These are phyloP conservation scores for Trichoderma sp. DNA, from an alignment of 2,329 filamentous ascomycete species.

Conservation along the genomic window DNA sequence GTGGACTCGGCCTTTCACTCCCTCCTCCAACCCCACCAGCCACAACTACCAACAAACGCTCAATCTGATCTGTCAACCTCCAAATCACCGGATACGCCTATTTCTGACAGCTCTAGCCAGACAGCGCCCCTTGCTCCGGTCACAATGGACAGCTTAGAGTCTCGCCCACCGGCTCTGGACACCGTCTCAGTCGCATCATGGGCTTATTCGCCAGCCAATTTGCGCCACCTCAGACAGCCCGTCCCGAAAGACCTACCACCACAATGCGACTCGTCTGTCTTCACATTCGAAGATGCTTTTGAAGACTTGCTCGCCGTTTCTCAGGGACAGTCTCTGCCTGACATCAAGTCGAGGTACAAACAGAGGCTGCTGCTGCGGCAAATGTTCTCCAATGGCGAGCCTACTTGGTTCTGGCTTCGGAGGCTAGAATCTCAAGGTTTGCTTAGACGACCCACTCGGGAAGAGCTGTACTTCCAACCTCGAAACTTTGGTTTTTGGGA, in stretches of 20 bases:
- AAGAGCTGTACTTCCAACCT: background rate
- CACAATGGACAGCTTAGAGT: constrained; percentile 12
- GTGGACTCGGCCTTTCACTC: constrained; percentile 41
- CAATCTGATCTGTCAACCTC: background rate
- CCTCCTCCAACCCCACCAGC: constrained; percentile 26
- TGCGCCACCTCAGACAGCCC: constrained; percentile 50
- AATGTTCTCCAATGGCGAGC: constrained; percentile 45
- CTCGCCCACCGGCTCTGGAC: constrained; percentile 12
- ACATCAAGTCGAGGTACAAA: constrained; percentile 40
- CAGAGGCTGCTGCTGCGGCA: constrained; percentile 40
- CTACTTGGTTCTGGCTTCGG: constrained; percentile 45
- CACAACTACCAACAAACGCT: constrained; percentile 19
- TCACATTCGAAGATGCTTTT: constrained; percentile 59
- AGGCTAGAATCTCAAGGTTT: constrained; percentile 42
- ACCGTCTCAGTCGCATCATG: constrained; percentile 31
- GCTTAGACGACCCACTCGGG: background rate
- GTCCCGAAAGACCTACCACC: constrained; percentile 46
- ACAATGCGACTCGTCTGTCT: constrained; percentile 40
- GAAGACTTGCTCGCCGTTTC: constrained; percentile 56
- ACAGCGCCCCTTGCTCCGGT: background rate
- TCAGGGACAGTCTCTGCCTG: constrained; percentile 44
- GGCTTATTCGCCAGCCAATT: constrained; percentile 36
- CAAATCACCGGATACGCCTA: background rate
- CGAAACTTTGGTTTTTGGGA: background rate
- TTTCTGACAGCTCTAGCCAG: constrained; percentile 11